Evolutionary conservation across 2,329 filamentous ascomycete species (phyloP).

Genomic region (Dothistroma pini): DNA sequence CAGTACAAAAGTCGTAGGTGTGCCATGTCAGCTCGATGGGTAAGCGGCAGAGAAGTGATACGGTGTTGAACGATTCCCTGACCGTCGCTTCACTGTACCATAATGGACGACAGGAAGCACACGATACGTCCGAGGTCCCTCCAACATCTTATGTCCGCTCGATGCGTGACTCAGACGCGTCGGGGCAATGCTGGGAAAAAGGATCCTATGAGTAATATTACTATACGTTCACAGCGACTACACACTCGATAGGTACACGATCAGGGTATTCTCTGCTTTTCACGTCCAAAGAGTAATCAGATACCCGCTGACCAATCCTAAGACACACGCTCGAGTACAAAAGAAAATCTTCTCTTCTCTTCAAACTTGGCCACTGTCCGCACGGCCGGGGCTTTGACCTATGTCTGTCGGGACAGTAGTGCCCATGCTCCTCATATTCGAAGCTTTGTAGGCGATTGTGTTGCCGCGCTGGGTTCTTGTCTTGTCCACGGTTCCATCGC

Average conservation of each 20-base stretch:
- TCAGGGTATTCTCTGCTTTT: conserved; percentile 25
- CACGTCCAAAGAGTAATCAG: conserved; percentile 11
- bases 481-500: not conserved
- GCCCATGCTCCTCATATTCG: not conserved
- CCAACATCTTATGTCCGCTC: not conserved
- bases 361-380: conserved; percentile 1
- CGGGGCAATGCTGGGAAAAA: conserved; percentile 33
- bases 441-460: not conserved
- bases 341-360: conserved; percentile 13
- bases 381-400: conserved; percentile 4
- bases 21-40: too few species aligned
- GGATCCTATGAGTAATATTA: conserved; percentile 15
- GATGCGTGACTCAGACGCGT: not conserved
- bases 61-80: too few species aligned
- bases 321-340: conserved; percentile 16
- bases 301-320: conserved; percentile 13
- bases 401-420: not conserved
- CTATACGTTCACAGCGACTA: conserved; percentile 17
- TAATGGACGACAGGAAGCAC: too few species aligned
- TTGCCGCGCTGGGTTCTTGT: not conserved
- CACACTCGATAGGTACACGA: conserved; percentile 21
- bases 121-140: not conserved
- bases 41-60: too few species aligned
- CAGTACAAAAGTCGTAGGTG: too few species aligned
- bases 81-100: too few species aligned